Evolutionary conservation across 2,329 filamentous ascomycete genomes (phyloP).

Genomic region (Cercospora sp.): DNA sequence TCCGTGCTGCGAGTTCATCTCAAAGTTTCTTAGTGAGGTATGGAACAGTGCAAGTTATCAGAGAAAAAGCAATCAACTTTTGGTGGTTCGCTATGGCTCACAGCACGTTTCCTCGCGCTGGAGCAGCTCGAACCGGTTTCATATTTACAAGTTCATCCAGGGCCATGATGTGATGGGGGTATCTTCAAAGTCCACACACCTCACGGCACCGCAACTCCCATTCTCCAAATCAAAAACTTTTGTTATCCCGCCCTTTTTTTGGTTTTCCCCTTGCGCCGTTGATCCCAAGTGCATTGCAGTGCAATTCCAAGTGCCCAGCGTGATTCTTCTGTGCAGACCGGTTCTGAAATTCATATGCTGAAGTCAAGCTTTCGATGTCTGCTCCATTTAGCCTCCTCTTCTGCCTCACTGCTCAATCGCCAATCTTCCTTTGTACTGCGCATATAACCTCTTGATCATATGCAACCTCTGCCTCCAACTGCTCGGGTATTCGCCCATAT

Average conservation of each 20-base stretch:
- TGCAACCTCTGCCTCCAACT: slow-evolving; percentile 86
- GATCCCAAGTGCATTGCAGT: background rate
- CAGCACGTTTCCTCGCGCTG: background rate
- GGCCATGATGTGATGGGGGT: background rate
- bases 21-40: too few relatives aligned
- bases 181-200: background rate
- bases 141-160: background rate
- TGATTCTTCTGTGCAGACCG: background rate
- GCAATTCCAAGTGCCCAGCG: too few relatives aligned
- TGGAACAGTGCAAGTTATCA: too few relatives aligned
- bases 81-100: background rate
- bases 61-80: background rate
- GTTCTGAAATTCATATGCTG: background rate
- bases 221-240: background rate
- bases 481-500: slow-evolving; percentile 66
- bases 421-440: slow-evolving; percentile 48
- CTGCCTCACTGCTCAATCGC: background rate
- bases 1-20: too few relatives aligned
- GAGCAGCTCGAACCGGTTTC: too few relatives aligned
- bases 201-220: background rate
- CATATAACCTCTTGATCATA: slow-evolving; percentile 79
- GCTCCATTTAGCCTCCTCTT: background rate
- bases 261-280: background rate
- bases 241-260: background rate
- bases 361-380: background rate